Evolutionary conservation across 2,329 filamentous ascomycete genomes (phyloP).

Genomic region (Penicillium sp.): DNA sequence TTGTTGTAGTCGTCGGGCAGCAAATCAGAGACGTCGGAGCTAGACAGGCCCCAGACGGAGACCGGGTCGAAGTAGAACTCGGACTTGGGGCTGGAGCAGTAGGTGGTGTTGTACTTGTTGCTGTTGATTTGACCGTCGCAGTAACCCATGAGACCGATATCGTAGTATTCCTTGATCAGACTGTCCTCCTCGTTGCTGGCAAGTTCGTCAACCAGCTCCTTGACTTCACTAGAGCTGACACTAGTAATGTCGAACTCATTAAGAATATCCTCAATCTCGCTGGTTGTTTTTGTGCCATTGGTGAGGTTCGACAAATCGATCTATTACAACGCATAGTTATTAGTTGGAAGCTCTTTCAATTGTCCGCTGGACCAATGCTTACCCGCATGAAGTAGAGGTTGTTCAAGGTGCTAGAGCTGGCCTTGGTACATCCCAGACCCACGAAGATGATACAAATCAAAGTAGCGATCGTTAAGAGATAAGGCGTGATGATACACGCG

Average conservation of each 20-base stretch:
- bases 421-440: constrained; percentile 57
- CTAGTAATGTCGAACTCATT: constrained; percentile 34
- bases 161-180: constrained; percentile 73
- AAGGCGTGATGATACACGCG: constrained; percentile 83
- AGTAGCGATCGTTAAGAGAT: constrained; percentile 74
- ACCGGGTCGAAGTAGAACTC: constrained; percentile 76
- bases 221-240: constrained; percentile 39
- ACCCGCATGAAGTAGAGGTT: constrained; percentile 59
- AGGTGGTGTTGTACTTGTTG: constrained; percentile 51
- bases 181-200: constrained; percentile 41
- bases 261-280: constrained; percentile 31
- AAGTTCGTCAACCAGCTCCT: constrained; percentile 36
- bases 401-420: constrained; percentile 47
- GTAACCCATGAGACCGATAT: constrained; percentile 83
- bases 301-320: constrained; percentile 64
- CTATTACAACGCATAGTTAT: constrained; percentile 23
- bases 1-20: constrained; percentile 67
- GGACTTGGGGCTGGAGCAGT: constrained; percentile 70
- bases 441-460: constrained; percentile 67
- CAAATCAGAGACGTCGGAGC: constrained; percentile 56
- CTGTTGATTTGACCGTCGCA: constrained; percentile 64
- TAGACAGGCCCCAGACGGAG: constrained; percentile 62
- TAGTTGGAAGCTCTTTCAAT: neutral
- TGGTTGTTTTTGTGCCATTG: constrained; percentile 38
- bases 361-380: constrained; percentile 8